Evolutionary conservation across 2,329 filamentous ascomycete species (phyloP), one percentile per base, ranked within the genome.

Genomic region (Metarhizium album): DNA sequence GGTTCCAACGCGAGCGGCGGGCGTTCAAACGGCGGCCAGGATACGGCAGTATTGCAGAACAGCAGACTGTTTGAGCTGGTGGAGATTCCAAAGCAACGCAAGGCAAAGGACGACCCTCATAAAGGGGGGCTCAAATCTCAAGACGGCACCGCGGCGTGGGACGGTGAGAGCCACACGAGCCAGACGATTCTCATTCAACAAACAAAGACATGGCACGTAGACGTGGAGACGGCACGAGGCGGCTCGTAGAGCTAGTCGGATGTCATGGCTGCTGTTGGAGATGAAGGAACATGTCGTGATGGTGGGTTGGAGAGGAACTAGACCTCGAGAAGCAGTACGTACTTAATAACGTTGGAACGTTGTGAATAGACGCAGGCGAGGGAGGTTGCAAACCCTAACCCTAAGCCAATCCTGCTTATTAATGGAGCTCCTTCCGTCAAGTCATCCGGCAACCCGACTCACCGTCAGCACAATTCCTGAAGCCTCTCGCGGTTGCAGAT

Each of bases 101-200:
- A 24, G 43, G 20, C 27, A 33, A 45, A 51, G 29, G 55, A 3
- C 13, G 11, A 3, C 2, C 9, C 20, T 5, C 3, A 20, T 20
- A n/a, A 16, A 11, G 13, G 40, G 13, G 33, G 35, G 1, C 9
- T 23, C n/a, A 29, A 51, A 4, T 35, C 46, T 3, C 46, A 49
- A 7, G 51, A 49, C 13, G 49, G 53, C 11, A 52, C 48, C 9
- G 24, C 22, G 29, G 50, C 57, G 2, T 59, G 57, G 57, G 57
- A 59, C 45, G 51, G 52, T 8, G 54, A 58, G 42, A 6, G 52
- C 52, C 1, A 53, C 16, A 59, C 60, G 7, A 63, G 60, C 31
- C 61, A 63, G 23, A 63, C 57, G 40, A 62, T 63, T 45, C 51
- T 63, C 11, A 61, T 63, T 33, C 57, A 63, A 6, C 60, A 60